These are phyloP conservation scores for Oehlia diaphana DNA, from an alignment of 192 early-diverging fungal species.

Conservation along the genomic window DNA sequence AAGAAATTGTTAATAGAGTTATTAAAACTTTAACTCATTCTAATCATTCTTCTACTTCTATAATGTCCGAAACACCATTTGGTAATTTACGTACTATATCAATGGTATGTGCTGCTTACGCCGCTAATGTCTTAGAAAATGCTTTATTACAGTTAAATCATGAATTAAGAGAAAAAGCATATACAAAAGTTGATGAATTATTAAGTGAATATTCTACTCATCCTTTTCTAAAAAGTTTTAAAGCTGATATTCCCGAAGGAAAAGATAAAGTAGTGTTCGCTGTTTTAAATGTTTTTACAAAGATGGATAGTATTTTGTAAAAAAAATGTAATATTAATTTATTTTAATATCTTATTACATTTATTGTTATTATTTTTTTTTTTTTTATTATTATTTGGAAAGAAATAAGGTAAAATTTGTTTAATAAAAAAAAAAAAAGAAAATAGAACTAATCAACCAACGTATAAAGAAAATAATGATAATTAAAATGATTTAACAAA, in stretches of 20 bases:
- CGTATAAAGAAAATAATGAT: too few relatives aligned
- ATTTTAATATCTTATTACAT: too few relatives aligned
- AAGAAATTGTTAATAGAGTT: slow-evolving; percentile 79
- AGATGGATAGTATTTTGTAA: slow-evolving; percentile 84
- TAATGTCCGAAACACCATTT: slow-evolving; percentile 38
- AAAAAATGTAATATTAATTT: neutral
- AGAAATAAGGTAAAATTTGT: too few relatives aligned
- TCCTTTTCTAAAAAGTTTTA: slow-evolving; percentile 63
- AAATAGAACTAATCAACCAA: too few relatives aligned
- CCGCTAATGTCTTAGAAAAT: slow-evolving; percentile 97
- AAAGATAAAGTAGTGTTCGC: slow-evolving; percentile 72
- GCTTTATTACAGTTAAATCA: slow-evolving; percentile 81
- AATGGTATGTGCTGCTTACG: slow-evolving; percentile 94
- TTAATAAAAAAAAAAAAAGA: too few relatives aligned
- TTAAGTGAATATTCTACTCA: slow-evolving; percentile 82
- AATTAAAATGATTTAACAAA: too few relatives aligned
- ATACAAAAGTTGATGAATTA: slow-evolving; percentile 84
- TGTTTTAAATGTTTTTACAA: slow-evolving; percentile 84
- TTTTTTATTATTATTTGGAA: too few relatives aligned
- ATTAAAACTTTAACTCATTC: slow-evolving; percentile 33
- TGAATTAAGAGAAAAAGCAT: slow-evolving; percentile 85
- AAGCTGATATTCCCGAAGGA: slow-evolving; percentile 52
- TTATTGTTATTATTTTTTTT: too few relatives aligned
- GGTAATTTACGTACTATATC: slow-evolving; percentile 74
- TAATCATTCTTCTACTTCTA: too few relatives aligned